These are phyloP conservation scores for Taphrina deformans DNA, from an alignment of 1,139 yeast genomes.

Conservation along the genomic window DNA sequence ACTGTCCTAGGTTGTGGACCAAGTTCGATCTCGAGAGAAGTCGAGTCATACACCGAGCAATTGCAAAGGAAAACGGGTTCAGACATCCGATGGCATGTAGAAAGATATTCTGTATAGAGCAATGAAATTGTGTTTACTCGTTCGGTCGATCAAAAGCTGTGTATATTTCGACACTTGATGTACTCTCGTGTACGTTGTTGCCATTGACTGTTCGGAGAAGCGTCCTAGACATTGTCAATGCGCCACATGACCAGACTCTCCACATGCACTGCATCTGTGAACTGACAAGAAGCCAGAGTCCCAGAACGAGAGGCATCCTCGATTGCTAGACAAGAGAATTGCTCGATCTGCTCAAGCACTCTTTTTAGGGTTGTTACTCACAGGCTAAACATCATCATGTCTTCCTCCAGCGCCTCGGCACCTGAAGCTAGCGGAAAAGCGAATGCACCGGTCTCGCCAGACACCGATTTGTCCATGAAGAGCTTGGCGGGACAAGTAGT, in stretches of 20 bases:
- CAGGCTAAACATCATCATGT: too few species aligned
- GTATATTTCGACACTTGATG: too few species aligned
- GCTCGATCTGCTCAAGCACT: too few species aligned
- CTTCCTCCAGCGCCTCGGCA: neutral
- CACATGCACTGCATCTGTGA: too few species aligned
- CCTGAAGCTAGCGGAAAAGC: neutral
- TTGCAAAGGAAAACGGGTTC: neutral
- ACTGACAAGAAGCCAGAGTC: too few species aligned
- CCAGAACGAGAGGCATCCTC: too few species aligned
- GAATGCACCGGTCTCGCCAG: neutral
- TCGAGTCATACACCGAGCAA: neutral
- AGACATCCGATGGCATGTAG: slow-evolving; percentile 1
- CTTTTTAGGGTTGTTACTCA: too few species aligned
- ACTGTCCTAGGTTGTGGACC: slow-evolving; percentile 3
- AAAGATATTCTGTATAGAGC: neutral
- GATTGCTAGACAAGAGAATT: too few species aligned
- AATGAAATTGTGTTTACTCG: neutral
- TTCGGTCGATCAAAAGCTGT: too few species aligned
- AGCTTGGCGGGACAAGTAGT: slow-evolving; percentile 15
- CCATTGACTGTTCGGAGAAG: neutral
- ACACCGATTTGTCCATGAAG: slow-evolving; percentile 1
- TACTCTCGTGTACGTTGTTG: too few species aligned
- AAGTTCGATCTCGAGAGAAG: neutral
- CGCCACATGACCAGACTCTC: neutral
- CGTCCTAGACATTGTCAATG: neutral